Base-by-base conservation (phyloP, 495 filamentous ascomycete genomes). In the Thermothielavioides terrestris region DNA sequence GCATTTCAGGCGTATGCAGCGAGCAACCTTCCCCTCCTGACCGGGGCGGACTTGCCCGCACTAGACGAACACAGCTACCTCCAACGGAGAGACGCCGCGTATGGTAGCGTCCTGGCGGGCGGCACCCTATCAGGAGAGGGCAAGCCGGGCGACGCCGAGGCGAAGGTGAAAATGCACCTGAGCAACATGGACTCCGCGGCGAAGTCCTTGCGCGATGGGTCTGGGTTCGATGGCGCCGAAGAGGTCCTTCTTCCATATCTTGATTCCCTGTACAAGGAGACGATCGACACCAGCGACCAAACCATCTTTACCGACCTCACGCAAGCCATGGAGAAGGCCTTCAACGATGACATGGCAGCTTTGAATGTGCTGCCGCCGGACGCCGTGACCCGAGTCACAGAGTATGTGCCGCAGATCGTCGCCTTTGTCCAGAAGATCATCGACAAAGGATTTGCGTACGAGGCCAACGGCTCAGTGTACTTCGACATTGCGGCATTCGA, bases 141-240 rank as follows among this genome's bases (percentile, higher is more conserved):
- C 15, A 74, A 72, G 44, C 70, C 79, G 21, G 68, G 80, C 7
- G 87, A 94, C 53, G 76, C 77, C 38, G 80, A 84, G 49, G 85
- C 94, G 3, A 97, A 96, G 73, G 68, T 87, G 43, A 95, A 94
- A 62, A 95, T 95, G 89, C 89, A 95, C 57, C 78, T 95, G 47
- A 85, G 79, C 60, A 94, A 87, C 2, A 81, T 83, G 46, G 70
- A 75, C 17, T 72, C 79, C 1, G 82, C 85, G 2, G 75, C 80
- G 11, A 59, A 68, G 37, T 79, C 78, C 8, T 73, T 89, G 26
- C 61, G 63, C 64, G 63, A 71, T 53, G 44, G 67, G 42, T 56
- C 68, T 36, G 51, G 70, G 1, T 68, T 73, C 61, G 56, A 72
- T 28, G 67, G 69, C 17, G 75, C 77, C 7, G 79, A 82, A 32